phyloP scores from a whole-genome alignment of 179 eudicot genomes.

The Beta macrorhiza region DNA sequence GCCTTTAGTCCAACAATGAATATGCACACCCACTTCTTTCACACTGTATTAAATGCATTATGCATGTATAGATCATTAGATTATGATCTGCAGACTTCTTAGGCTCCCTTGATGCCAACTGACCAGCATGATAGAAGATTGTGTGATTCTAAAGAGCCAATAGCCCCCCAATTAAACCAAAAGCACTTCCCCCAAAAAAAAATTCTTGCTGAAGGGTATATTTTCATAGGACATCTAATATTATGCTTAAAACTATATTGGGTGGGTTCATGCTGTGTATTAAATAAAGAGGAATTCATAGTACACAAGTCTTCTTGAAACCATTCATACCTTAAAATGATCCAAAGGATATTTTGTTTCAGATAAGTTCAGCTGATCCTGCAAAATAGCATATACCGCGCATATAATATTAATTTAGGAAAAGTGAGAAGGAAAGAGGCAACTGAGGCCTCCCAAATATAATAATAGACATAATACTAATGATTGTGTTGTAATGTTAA shows the following conservation, averaged over 20 bases:
- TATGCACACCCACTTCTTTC: too few relatives aligned
- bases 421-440: neutral
- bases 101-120: neutral
- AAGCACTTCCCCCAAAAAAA: neutral
- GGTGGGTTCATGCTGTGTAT: neutral
- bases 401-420: neutral
- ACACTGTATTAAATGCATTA: too few relatives aligned
- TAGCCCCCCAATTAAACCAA: neutral
- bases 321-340: constrained; percentile 65
- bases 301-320: neutral
- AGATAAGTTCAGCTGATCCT: constrained; percentile 83
- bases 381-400: constrained; percentile 27
- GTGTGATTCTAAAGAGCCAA: neutral
- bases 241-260: neutral
- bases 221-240: neutral
- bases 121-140: neutral
- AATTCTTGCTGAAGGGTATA: neutral
- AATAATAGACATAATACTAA: neutral
- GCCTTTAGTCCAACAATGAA: too few relatives aligned
- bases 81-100: too few relatives aligned
- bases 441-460: neutral
- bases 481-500: neutral
- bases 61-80: too few relatives aligned
- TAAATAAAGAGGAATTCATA: neutral
- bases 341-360: constrained; percentile 81